These are phyloP conservation scores for Cochlearia excelsa DNA, from an alignment of 345 rosid genomes.

Conservation along the genomic window DNA sequence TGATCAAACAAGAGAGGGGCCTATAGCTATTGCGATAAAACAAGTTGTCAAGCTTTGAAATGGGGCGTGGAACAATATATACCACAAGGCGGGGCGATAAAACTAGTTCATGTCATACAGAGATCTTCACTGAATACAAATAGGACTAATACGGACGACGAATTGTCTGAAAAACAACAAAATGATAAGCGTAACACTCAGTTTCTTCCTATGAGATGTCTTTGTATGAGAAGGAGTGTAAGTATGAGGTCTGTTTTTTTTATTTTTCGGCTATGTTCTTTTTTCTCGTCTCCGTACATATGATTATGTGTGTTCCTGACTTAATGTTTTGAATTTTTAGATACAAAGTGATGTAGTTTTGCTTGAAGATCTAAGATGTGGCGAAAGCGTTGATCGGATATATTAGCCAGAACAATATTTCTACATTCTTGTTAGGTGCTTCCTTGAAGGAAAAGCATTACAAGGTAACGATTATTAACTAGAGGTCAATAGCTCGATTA, in stretches of 20 bases:
- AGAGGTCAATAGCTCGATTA: no score
- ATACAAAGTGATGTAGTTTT: constrained; percentile 49
- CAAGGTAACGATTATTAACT: constrained; percentile 34
- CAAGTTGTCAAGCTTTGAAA: constrained; percentile 46
- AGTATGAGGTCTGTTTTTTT: constrained; percentile 18
- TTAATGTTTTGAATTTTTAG: constrained; percentile 31
- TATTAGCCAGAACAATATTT: constrained; percentile 40
- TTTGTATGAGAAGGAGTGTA: constrained; percentile 54
- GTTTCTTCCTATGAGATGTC: constrained; percentile 58
- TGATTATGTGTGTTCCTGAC: neutral
- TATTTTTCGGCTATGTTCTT: neutral
- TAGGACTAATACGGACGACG: constrained; percentile 9
- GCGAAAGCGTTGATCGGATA: constrained; percentile 60
- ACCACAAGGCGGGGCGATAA: constrained; percentile 39
- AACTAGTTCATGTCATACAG: constrained; percentile 61
- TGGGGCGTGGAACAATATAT: constrained; percentile 52
- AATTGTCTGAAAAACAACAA: constrained; percentile 26
- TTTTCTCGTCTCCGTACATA: no score
- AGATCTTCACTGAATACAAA: constrained; percentile 17
- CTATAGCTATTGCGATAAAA: constrained; percentile 47
- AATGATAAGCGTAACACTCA: constrained; percentile 24
- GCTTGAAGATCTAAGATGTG: constrained; percentile 57
- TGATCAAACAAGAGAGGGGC: neutral
- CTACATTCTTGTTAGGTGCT: constrained; percentile 52
- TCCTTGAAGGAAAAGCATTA: constrained; percentile 48